Base-by-base conservation (phyloP, 1,284 basidiomycete species). In the Moniliella sp. region DNA sequence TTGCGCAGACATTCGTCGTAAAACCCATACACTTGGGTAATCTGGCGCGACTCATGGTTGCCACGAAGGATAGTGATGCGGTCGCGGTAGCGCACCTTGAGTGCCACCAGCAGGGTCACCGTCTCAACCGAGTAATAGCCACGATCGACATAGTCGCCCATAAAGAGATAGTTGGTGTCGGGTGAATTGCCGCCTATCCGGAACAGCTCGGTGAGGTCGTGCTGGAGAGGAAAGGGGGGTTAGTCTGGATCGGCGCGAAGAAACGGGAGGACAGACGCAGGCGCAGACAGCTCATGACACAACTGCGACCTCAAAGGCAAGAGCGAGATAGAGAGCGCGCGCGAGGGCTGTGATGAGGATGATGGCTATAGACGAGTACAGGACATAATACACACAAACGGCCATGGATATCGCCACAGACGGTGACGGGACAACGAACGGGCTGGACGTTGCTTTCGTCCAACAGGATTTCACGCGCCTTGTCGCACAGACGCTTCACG, bases 61-160 rank as follows among this genome's bases (percentile, higher is more conserved):
- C 88, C 88, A 41, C 88, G 77, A 30, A 99, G 70, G 61, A 99
- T 93, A 39, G 91, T 97, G 48, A 97, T 83, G 33, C 91, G 78
- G 65, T 97, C 88, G 44, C 83, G 81, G 68, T 97, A 97, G 53
- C 91, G 77, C 41, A 99, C 70, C 67, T 99, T 99, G 63, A 94
- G 72, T 11, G 88, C 83, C 33, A 99, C 84, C 33, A 99, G 76
- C n/a, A 97, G 70, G 12, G 86, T 93, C 48, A 99, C 86, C 1
- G 88, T 97, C 66, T 99, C 88, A 33, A 99, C 91, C 11, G 83
- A 93, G 68, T 97, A 97, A 69, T 94, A 97, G 16, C 88, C 88
- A 57, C 91, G 76, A 68, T 97, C 91, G 49, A 97, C 91, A 59
- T 94, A 97, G 69, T 99, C 88, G 28, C 91, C 91, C 91, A 99